Base-by-base conservation (phyloP, 2,329 filamentous ascomycete genomes). In the Diaporthe citrichinensis region DNA sequence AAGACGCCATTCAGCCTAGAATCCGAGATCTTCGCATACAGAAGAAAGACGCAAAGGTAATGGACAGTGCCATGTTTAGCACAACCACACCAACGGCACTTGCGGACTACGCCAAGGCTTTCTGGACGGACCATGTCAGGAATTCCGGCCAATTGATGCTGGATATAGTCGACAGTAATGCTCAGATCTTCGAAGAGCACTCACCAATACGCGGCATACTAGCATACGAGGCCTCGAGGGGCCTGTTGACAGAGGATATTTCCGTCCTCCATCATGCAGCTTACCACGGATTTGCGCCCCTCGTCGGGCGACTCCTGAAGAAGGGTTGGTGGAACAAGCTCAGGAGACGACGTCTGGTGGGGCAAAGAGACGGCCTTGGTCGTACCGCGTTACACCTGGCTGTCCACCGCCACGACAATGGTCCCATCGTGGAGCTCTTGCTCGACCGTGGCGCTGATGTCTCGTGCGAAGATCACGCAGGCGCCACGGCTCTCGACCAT, bases 31-130 rank as follows among this genome's bases (percentile, higher is more conserved):
- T 20, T 44, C n/a, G 9, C 4, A 17, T 1, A 10, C 36, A 8
- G 9, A 62, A 46, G 17, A 12, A 10, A 23, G 7, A 17, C 20
- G 17, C 17, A 5, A 12, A 28, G 25, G 17, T 15, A 15, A 20
- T 3, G 34, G 8, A 25, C 25, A 28, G 1, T 23, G 3, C 2
- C 15, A 3, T 2, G 0, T 44, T 31, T n/a, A 31, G 0, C 8
- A 28, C 25, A 17, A 44, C n/a, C 8, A 62, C n/a, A 17, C 25
- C 59, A 31, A 62, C 59, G 1, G 59, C 17, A 17, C 59, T 62
- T 28, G 31, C n/a, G 39, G 39, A 31, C 39, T 62, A 62, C 25
- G 39, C 59, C 14, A 41, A 3, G 39, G 39, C 7, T 3, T 62
- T 62, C 25, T 62, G 59, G 59, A 25, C 59, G 7, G 39, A 41